These are phyloP conservation scores for Jaapia argillacea DNA, from an alignment of 768 basidiomycete species.

Conservation along the genomic window DNA sequence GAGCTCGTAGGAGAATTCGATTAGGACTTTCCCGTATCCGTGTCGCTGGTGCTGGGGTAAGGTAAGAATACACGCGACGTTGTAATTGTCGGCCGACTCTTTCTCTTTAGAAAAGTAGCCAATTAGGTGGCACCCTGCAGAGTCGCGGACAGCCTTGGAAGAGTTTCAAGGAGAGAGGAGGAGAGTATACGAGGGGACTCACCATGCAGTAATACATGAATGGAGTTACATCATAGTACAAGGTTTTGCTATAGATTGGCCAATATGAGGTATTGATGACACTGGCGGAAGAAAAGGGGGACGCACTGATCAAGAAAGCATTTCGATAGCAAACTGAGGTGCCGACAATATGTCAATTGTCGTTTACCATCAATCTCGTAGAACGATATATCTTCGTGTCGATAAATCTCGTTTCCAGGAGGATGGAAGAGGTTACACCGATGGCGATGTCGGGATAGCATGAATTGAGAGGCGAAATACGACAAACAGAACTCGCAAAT, in stretches of 20 bases:
- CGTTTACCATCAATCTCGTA: constrained; percentile 98
- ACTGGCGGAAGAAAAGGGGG: constrained; percentile 2
- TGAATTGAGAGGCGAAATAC: constrained; percentile 85
- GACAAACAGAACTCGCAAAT: constrained; percentile 98
- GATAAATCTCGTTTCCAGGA: constrained; percentile 98
- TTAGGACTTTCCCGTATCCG: constrained; percentile 90
- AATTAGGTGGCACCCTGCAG: constrained; percentile 85
- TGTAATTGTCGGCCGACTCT: constrained; percentile 95
- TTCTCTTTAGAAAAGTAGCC: constrained; percentile 99
- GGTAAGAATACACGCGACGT: constrained; percentile 98
- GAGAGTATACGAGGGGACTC: constrained; percentile 13
- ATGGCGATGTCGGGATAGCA: constrained; percentile 84
- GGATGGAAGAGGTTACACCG: constrained; percentile 91
- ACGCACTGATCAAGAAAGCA: constrained; percentile 97
- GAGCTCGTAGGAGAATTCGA: constrained; percentile 97
- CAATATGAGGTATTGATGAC: no score
- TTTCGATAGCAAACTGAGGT: constrained; percentile 92
- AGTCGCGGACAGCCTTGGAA: constrained; percentile 70
- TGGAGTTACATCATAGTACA: constrained; percentile 99
- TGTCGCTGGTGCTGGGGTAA: constrained; percentile 96
- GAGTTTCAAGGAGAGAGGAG: constrained; percentile 9
- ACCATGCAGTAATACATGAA: constrained; percentile 99
- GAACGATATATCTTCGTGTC: constrained; percentile 93
- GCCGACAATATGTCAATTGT: constrained; percentile 94
- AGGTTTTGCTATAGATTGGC: constrained; percentile 62